Base-by-base conservation (phyloP, 2,329 filamentous ascomycete species). In the Cadophora sp. region DNA sequence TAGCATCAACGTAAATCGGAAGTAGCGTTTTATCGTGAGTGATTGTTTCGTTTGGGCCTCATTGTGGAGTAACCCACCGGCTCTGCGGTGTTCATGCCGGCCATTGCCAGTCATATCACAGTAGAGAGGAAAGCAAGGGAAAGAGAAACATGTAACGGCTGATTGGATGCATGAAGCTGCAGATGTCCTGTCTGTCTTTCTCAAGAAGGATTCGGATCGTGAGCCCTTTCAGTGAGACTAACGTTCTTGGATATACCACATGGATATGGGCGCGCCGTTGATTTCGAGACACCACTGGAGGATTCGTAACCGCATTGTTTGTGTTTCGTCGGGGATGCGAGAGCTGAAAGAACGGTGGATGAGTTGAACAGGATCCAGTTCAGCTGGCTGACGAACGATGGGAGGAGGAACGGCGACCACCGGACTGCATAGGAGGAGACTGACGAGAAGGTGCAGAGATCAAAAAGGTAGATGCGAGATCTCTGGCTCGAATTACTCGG, bases 381-480 rank as follows among this genome's bases (percentile, higher is more conserved):
- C 62, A 64, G 62, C 62, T 64, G 62, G 48, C 50, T 46, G 62
- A 51, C 53, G 37, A 55, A 48, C 19, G 50, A 37, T n/a, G 55
- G 50, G n/a, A 63, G 26, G 9, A 53, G 16, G 31, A 43, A 2
- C 12, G 2, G 26, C 31, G 51, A 55, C 9, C n/a, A 12, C 31
- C 22, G 31, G 31, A 63, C 4, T 6, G 22, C 40, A 48, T 22
- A 43, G 40, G 22, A 48, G 40, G 6, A 43, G 60, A 4, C 22
- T 8, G 29, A 19, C 19, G 29, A 63, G 51, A 27, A 55, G 26
- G 27, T 53, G n/a, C 51, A 29, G 26, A 27, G n/a, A 8, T 22
- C n/a, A n/a, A n/a, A 9, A 22, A 22, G 19, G 11, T 6, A 22
- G 43, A 48, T 48, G 43, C 43, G 22, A 48, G 19, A 48, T 48